phyloP scores from a whole-genome alignment of 306 rosid genomes.

The Delonix regia region DNA sequence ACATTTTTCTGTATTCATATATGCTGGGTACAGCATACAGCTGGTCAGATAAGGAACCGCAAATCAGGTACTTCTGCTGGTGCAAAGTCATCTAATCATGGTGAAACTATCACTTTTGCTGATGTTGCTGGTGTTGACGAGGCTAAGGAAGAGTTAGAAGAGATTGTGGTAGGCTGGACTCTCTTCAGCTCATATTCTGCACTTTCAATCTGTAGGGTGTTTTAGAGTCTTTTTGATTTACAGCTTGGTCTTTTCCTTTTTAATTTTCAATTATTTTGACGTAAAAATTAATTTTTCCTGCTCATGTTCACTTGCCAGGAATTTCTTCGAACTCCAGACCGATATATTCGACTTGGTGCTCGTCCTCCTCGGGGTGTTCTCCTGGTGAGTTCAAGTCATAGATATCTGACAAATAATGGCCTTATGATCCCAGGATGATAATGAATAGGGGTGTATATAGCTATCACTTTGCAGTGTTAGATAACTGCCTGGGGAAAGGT shows the following conservation, averaged over 20 bases:
- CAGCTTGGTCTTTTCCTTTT: not conserved
- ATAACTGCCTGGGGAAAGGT: slow-evolving; percentile 20
- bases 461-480: not conserved
- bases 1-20: slow-evolving; percentile 41
- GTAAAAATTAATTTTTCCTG: slow-evolving; percentile 35
- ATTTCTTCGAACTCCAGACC: slow-evolving; percentile 98
- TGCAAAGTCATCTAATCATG: slow-evolving; percentile 78
- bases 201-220: slow-evolving; percentile 31
- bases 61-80: slow-evolving; percentile 81
- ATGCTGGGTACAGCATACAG: slow-evolving; percentile 68
- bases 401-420: slow-evolving; percentile 3
- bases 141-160: slow-evolving; percentile 99
- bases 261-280: slow-evolving; percentile 22
- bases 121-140: slow-evolving; percentile 99
- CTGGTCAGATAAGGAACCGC: slow-evolving; percentile 91
- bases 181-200: slow-evolving; percentile 30
- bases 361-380: slow-evolving; percentile 99
- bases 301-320: slow-evolving; percentile 68
- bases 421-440: slow-evolving; percentile 9
- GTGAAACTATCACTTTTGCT: slow-evolving; percentile 84
- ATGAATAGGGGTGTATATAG: slow-evolving; percentile 14
- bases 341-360: slow-evolving; percentile 86
- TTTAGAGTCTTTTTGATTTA: slow-evolving; percentile 33
- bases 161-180: slow-evolving; percentile 87
- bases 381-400: slow-evolving; percentile 71